Percentiles rank a stretch among this genome's conserved stretches.
Conservation (phyloP, 495 filamentous ascomycete species). For the Talaromyces stipitatus region DNA sequence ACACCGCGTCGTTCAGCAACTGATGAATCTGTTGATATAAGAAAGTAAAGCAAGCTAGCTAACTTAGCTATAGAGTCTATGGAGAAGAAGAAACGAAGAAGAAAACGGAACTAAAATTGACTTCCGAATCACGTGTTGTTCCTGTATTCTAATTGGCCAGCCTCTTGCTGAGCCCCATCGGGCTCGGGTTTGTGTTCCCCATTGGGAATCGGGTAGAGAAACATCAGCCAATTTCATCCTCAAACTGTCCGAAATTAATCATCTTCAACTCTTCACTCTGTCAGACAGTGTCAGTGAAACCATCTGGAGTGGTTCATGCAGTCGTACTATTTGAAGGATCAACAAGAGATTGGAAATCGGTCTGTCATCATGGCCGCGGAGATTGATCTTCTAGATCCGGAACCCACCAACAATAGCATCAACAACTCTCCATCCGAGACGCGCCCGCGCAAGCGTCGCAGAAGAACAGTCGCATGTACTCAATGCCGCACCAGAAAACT, state of each 20-base stretch:
- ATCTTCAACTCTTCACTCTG: neutral
- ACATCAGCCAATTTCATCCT: neutral
- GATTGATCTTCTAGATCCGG: neutral
- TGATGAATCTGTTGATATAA: neutral
- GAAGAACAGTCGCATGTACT: slow-evolving; percentile 35
- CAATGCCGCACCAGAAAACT: slow-evolving; percentile 62
- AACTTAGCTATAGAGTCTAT: neutral
- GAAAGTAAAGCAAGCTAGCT: neutral
- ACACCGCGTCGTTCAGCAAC: too few relatives aligned
- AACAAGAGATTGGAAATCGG: too few relatives aligned
- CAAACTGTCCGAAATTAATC: neutral
- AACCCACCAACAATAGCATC: neutral
- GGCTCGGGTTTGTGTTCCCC: slow-evolving; percentile 2
- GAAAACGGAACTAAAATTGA: neutral
- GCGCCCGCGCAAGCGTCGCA: slow-evolving; percentile 33
- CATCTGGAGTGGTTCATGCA: neutral
- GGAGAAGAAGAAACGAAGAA: neutral
- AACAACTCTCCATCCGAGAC: neutral
- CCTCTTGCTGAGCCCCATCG: neutral
- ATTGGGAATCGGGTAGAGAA: neutral
- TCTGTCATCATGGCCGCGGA: neutral
- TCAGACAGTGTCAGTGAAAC: too few relatives aligned
- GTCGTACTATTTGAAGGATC: neutral
- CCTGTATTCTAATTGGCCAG: neutral
- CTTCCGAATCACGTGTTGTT: neutral